A percentile compares a stretch with the other conserved stretches of the same genome.
phyloP scores from a whole-genome alignment of 441 rosid species.

The Biscutella auriculata region DNA sequence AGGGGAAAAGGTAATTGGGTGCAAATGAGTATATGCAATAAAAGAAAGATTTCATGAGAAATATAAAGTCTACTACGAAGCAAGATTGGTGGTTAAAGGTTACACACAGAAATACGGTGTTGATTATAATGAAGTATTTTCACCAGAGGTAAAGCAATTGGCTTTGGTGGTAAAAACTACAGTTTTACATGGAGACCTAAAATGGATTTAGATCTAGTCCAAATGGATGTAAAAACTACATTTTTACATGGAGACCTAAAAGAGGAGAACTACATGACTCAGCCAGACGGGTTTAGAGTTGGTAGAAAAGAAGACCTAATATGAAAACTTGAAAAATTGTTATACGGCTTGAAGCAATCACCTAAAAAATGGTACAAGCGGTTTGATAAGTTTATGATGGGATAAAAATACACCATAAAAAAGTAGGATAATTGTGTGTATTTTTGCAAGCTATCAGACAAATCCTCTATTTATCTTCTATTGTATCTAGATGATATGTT shows the following conservation, averaged over 20 bases:
- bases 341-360: background rate
- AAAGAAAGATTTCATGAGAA: too few relatives aligned
- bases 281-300: background rate
- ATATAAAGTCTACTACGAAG: background rate
- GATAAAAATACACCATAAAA: too few relatives aligned
- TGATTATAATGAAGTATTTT: too few relatives aligned
- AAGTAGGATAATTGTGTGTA: too few relatives aligned
- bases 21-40: background rate
- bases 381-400: too few relatives aligned
- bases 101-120: background rate
- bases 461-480: too few relatives aligned
- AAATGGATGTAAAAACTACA: background rate
- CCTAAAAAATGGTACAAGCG: background rate
- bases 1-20: background rate
- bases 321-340: background rate
- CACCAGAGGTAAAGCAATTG: background rate
- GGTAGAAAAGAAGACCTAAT: background rate
- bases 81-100: background rate
- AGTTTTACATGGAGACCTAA: background rate
- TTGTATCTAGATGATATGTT: too few relatives aligned
- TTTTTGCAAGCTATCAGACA: too few relatives aligned
- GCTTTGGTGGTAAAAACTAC: background rate
- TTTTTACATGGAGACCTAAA: background rate
- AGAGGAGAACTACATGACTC: background rate
- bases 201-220: background rate